These are phyloP conservation scores for Plenodomus lindquistii DNA, from an alignment of 2,329 filamentous ascomycete genomes.

Conservation along the genomic window DNA sequence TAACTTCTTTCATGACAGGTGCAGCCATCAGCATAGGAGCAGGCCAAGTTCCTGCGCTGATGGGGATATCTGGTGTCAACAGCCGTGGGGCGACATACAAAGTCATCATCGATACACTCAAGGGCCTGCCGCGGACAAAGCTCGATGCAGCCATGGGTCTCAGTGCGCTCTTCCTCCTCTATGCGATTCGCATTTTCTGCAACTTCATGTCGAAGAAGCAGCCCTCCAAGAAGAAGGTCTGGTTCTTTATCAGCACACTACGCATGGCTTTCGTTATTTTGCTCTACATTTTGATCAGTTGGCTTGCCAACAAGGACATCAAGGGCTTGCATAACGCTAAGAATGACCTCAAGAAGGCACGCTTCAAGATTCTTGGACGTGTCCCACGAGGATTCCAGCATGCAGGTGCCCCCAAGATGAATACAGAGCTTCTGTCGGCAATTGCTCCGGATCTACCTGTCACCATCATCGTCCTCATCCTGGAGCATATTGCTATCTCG, in stretches of 20 bases:
- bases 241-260: slow-evolving; percentile 91
- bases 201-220: slow-evolving; percentile 66
- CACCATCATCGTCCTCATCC: slow-evolving; percentile 86
- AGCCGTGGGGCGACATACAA: slow-evolving; percentile 78
- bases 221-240: slow-evolving; percentile 73
- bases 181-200: slow-evolving; percentile 45
- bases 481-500: slow-evolving; percentile 96
- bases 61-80: slow-evolving; percentile 77
- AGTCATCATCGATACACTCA: slow-evolving; percentile 84
- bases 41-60: slow-evolving; percentile 79
- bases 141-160: slow-evolving; percentile 87
- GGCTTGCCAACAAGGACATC: slow-evolving; percentile 70
- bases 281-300: slow-evolving; percentile 90
- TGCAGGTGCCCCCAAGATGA: slow-evolving; percentile 72
- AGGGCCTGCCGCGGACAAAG: slow-evolving; percentile 67
- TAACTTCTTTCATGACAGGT: slow-evolving; percentile 97
- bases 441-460: slow-evolving; percentile 78
- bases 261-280: slow-evolving; percentile 90
- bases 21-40: slow-evolving; percentile 86
- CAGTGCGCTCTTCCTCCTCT: slow-evolving; percentile 77
- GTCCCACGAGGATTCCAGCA: slow-evolving; percentile 65
- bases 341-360: slow-evolving; percentile 55
- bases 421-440: slow-evolving; percentile 65
- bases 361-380: slow-evolving; percentile 65
- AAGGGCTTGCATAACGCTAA: slow-evolving; percentile 49